Conservation (phyloP, 192 early-diverging fungal genomes). For the Coemansia sp. region DNA sequence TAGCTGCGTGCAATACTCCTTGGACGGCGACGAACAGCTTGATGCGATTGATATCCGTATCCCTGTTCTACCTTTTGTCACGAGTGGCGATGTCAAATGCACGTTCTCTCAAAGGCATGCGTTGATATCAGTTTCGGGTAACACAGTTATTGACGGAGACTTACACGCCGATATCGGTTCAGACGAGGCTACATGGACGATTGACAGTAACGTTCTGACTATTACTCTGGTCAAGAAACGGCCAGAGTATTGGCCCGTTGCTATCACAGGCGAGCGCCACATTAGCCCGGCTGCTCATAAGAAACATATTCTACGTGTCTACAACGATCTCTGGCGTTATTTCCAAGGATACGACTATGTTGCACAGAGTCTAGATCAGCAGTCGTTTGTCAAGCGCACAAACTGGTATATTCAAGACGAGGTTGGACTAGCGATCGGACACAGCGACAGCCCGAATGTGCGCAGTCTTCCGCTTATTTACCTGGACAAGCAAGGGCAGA, state of each 20-base stretch:
- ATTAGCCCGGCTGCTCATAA: conserved; percentile 24
- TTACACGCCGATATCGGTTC: conserved; percentile 23
- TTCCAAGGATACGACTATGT: conserved; percentile 50
- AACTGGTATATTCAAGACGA: conserved; percentile 58
- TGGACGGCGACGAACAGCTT: conserved; percentile 23
- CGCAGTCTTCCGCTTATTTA: conserved; percentile 66
- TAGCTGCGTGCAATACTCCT: conserved; percentile 33
- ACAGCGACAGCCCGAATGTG: conserved; percentile 62
- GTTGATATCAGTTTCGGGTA: conserved; percentile 15
- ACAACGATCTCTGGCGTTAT: conserved; percentile 45
- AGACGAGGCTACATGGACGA: conserved; percentile 35
- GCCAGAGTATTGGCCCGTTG: conserved; percentile 33
- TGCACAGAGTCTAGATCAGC: conserved; percentile 23
- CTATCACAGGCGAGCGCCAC: conserved; percentile 32
- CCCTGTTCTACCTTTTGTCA: conserved; percentile 15
- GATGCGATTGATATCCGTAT: conserved; percentile 44
- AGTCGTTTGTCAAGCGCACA: conserved; percentile 27
- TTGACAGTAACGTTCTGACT: conserved; percentile 29
- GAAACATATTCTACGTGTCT: conserved; percentile 43
- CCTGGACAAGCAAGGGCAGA: conserved; percentile 49
- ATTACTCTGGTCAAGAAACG: conserved; percentile 37
- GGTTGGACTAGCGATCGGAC: conserved; percentile 64
- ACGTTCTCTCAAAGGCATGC: conserved; percentile 23
- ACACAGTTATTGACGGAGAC: conserved; percentile 32
- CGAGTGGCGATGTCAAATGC: conserved; percentile 25